Conservation (phyloP, 2,329 filamentous ascomycete genomes). For the Pseudocercospora musae region DNA sequence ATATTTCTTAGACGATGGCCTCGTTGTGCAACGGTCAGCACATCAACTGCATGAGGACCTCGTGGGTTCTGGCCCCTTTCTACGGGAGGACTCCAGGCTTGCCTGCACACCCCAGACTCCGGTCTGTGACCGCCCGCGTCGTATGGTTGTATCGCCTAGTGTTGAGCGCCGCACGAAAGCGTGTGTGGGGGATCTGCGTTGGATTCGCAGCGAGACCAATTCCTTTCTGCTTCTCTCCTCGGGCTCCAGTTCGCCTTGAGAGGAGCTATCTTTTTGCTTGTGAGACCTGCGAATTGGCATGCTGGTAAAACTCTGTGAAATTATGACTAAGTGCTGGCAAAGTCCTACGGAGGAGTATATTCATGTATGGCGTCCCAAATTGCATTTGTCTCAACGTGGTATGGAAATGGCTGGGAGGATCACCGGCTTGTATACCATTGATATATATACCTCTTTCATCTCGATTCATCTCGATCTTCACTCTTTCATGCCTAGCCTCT, state of each 20-base stretch:
- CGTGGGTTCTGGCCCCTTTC: background rate
- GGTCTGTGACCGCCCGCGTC: too few species aligned
- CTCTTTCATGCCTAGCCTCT: background rate
- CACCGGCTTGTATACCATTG: conserved; percentile 12
- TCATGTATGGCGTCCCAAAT: background rate
- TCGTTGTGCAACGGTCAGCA: conserved; percentile 44
- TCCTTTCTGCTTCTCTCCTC: background rate
- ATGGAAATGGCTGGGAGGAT: background rate
- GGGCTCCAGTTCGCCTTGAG: too few species aligned
- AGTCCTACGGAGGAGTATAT: too few species aligned
- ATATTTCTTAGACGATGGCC: conserved; percentile 35
- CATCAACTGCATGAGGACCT: background rate
- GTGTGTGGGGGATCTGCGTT: background rate
- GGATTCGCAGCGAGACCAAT: background rate
- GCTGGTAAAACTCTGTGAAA: too few species aligned
- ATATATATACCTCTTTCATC: conserved; percentile 5
- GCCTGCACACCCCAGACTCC: background rate
- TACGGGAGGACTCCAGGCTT: background rate
- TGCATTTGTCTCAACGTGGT: background rate
- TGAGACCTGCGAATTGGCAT: too few species aligned
- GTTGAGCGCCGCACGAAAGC: background rate
- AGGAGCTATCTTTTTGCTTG: background rate
- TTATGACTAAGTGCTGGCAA: too few species aligned
- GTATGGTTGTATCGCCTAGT: background rate
- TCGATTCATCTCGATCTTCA: background rate